Percentiles rank a stretch among this genome's conserved stretches.
Evolutionary conservation across 306 rosid genomes (phyloP).

Genomic region (Canavalia ensiformis): DNA sequence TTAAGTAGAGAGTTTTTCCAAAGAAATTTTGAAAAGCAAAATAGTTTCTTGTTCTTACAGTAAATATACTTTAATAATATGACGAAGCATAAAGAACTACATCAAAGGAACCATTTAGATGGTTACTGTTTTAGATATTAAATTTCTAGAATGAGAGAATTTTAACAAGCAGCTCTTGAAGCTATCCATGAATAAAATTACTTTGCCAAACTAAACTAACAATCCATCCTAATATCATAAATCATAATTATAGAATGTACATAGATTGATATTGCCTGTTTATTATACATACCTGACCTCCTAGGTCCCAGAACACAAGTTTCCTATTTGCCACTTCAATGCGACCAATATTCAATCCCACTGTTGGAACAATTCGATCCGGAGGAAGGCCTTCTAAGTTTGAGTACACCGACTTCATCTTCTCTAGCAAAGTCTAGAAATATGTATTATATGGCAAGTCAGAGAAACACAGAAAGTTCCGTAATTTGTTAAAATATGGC

Average conservation of each 20-base stretch:
- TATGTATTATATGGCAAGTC: conserved; percentile 27
- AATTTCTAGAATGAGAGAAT: conserved; percentile 36
- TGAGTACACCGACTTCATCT: conserved; percentile 85
- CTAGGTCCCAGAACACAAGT: conserved; percentile 97
- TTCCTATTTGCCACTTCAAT: conserved; percentile 83
- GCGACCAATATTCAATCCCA: conserved; percentile 97
- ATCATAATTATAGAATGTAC: conserved; percentile 31
- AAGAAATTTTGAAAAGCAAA: conserved; percentile 16
- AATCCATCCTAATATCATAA: conserved; percentile 18
- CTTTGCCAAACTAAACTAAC: conserved; percentile 29
- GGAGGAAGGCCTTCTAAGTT: conserved; percentile 90
- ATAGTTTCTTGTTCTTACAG: conserved; percentile 26
- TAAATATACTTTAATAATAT: background rate
- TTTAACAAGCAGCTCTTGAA: conserved; percentile 34
- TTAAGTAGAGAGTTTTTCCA: conserved; percentile 20
- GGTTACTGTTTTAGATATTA: conserved; percentile 30
- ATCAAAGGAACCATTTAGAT: conserved; percentile 25
- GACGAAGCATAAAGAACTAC: conserved; percentile 7
- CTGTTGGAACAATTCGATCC: conserved; percentile 98
- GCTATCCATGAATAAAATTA: background rate
- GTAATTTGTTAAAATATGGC: conserved; percentile 23
- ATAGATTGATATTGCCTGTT: background rate
- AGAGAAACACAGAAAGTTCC: conserved; percentile 32
- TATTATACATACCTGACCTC: conserved; percentile 89
- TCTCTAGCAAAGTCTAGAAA: conserved; percentile 92